A percentile compares a stretch with the other conserved stretches of the same genome.
Evolutionary conservation across 2,329 filamentous ascomycete species (phyloP).

Genomic region (Stemphylium lycopersici): DNA sequence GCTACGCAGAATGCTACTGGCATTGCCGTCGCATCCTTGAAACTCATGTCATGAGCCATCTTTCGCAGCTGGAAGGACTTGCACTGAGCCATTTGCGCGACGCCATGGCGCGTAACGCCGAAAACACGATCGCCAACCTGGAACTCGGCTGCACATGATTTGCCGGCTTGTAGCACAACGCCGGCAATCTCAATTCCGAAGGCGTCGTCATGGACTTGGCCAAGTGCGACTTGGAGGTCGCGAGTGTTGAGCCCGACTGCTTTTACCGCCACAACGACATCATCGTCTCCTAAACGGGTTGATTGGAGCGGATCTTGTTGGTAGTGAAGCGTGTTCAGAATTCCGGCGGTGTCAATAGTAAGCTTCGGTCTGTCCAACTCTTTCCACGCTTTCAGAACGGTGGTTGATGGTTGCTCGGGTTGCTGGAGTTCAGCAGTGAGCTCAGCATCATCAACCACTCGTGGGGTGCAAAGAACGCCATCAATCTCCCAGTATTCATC

Average conservation of each 20-base stretch:
- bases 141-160: background rate
- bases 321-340: conserved; percentile 24
- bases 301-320: background rate
- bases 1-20: conserved; percentile 10
- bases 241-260: conserved; percentile 25
- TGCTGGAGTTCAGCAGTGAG: conserved; percentile 4
- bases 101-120: conserved; percentile 13
- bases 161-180: conserved; percentile 11
- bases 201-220: conserved; percentile 29
- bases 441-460: conserved; percentile 13
- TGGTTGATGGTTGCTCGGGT: background rate
- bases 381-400: conserved; percentile 23
- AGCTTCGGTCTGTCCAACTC: conserved; percentile 14
- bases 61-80: conserved; percentile 16
- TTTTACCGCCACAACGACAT: conserved; percentile 24
- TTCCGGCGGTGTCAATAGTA: conserved; percentile 18
- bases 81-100: conserved; percentile 9
- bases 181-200: conserved; percentile 26
- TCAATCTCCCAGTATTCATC: conserved; percentile 19
- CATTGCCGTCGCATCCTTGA: conserved; percentile 22
- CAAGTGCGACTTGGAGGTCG: conserved; percentile 28
- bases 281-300: conserved; percentile 7
- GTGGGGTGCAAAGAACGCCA: conserved; percentile 8
- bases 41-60: conserved; percentile 11
- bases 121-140: conserved; percentile 15